These are phyloP conservation scores for Penicillium pulvis DNA, from an alignment of 495 filamentous ascomycete genomes.

Conservation along the genomic window DNA sequence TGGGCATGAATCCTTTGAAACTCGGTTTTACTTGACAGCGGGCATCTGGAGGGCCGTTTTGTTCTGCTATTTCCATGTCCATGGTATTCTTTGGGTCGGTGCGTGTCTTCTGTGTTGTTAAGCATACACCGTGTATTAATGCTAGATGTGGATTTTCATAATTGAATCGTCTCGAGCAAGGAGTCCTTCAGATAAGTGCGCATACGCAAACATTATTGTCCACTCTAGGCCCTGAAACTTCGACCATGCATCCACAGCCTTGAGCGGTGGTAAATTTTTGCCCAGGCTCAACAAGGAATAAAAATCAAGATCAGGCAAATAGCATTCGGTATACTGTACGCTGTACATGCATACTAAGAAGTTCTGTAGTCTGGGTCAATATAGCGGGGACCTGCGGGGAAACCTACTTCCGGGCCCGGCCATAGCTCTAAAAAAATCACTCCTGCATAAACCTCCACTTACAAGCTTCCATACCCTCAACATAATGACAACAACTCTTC, in stretches of 20 bases:
- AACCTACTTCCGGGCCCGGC: constrained; percentile 20
- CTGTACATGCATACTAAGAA: background rate
- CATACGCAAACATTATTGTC: background rate
- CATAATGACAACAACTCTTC: constrained; percentile 37
- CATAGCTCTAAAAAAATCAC: constrained; percentile 21
- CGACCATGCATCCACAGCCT: background rate
- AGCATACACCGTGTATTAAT: constrained; percentile 38
- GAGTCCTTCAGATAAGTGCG: background rate
- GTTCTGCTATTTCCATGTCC: constrained; percentile 17
- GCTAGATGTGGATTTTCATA: constrained; percentile 37
- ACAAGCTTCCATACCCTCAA: constrained; percentile 5
- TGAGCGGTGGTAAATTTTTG: too few relatives aligned
- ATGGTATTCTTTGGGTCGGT: constrained; percentile 28
- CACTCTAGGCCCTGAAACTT: background rate
- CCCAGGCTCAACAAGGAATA: background rate
- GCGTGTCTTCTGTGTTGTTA: constrained; percentile 28
- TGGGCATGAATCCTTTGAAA: constrained; percentile 36
- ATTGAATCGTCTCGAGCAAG: constrained; percentile 20
- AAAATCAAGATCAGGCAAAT: too few relatives aligned
- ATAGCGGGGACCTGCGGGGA: constrained; percentile 12
- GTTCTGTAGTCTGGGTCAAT: too few relatives aligned
- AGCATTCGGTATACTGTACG: too few relatives aligned
- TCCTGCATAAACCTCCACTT: constrained; percentile 5
- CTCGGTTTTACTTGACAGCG: constrained; percentile 33
- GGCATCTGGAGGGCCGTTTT: constrained; percentile 38